Percentiles rank a stretch among this genome's conserved stretches.
These are phyloP conservation scores for Choanephora cucurbitarum DNA, from an alignment of 371 early-diverging fungal species.

Conservation along the genomic window DNA sequence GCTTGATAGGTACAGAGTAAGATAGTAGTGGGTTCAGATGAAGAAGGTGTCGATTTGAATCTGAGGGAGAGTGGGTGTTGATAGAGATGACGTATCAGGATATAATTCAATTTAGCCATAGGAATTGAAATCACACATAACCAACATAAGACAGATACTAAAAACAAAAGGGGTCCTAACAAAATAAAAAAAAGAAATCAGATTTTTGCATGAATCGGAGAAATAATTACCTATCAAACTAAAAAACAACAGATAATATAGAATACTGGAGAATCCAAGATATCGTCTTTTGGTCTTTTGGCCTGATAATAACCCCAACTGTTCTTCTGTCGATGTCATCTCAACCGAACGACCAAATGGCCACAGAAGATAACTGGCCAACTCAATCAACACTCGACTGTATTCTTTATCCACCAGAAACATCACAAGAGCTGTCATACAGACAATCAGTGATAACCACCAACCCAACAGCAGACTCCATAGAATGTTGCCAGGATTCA, in stretches of 20 bases:
- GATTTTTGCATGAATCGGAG: no score
- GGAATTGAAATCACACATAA: constrained; percentile 88
- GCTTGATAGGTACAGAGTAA: constrained; percentile 81
- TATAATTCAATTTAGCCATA: constrained; percentile 89
- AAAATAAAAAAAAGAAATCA: neutral
- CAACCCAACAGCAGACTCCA: constrained; percentile 92
- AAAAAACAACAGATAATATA: constrained; percentile 60
- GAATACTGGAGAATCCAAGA: constrained; percentile 43
- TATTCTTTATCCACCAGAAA: constrained; percentile 56
- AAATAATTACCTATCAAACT: constrained; percentile 44
- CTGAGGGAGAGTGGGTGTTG: constrained; percentile 77
- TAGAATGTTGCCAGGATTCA: constrained; percentile 80
- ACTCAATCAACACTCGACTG: constrained; percentile 58
- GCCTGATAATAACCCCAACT: constrained; percentile 22
- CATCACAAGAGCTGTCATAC: constrained; percentile 53
- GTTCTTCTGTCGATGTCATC: constrained; percentile 39
- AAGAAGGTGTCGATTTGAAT: constrained; percentile 61
- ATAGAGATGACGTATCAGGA: constrained; percentile 70
- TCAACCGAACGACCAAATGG: constrained; percentile 94
- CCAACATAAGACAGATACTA: constrained; percentile 80
- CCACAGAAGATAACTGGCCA: constrained; percentile 84
- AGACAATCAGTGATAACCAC: constrained; percentile 76
- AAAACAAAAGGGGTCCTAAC: constrained; percentile 75
- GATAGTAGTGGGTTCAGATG: constrained; percentile 49
- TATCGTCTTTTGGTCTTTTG: constrained; percentile 9